Base-by-base conservation (phyloP, 352 stramenopile species). In the Phytophthora sojae region DNA sequence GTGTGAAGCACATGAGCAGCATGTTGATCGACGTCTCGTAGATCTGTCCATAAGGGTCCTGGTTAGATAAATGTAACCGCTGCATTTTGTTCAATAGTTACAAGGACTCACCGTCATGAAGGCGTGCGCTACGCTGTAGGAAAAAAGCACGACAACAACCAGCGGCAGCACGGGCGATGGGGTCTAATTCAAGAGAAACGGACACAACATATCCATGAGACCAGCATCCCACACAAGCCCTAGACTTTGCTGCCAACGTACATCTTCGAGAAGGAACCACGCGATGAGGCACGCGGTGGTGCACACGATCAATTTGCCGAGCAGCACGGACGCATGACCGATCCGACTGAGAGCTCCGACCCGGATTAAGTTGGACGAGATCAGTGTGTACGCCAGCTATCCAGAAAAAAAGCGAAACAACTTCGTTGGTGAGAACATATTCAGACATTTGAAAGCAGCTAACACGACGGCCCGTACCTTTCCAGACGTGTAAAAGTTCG, bases 21-120 rank as follows among this genome's bases (percentile, higher is more conserved):
- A 95, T 85, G 57, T 94, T 95, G 71, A 95, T 87, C 5, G 88
- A 91, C 15, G 88, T 95, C 64, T 95, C 88, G 71, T 93, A 95
- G 50, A 95, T 90, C 88, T 95, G 30, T 21, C 42, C 9, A 49
- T 32, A 60, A 55, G 35, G 7, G 2, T 19, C 5, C 29, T 39
- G 52, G 15, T 54, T 25, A 67, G 21, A 15, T 55, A n/a, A 3
- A 2, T 4, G 9, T 11, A 35, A 35, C 30, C 30, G 21, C 21
- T 21, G 9, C 30, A 4, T 35, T 11, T 35, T 64, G 7, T 11
- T 49, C 30, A 57, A 65, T 6, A 37, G 26, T 21, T 51, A 19
- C 35, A 51, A 25, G 19, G 35, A 23, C 82, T 21, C 59, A 93
- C 88, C 75, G 88, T 92, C 83, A 92, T 89, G 54, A 95, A 95